These are phyloP conservation scores for Daedaleopsis nitida DNA, from an alignment of 768 basidiomycete species.

Conservation along the genomic window DNA sequence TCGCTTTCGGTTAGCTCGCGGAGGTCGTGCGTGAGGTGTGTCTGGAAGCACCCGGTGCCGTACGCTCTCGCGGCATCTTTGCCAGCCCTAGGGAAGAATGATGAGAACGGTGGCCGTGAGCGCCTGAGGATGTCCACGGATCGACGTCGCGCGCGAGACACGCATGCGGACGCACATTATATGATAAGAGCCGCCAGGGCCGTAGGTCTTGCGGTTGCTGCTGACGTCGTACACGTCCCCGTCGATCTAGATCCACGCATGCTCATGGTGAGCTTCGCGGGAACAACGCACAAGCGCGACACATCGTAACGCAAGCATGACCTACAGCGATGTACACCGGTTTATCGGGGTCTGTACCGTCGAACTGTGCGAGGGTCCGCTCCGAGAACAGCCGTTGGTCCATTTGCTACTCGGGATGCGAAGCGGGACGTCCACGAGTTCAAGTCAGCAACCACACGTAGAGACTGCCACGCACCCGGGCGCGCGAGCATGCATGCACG, in stretches of 20 bases:
- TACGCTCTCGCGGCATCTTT: slow-evolving; percentile 90
- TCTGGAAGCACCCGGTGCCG: slow-evolving; percentile 90
- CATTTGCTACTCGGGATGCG: slow-evolving; percentile 38
- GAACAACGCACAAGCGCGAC: slow-evolving; percentile 9
- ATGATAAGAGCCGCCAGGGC: slow-evolving; percentile 85
- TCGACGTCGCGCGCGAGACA: slow-evolving; percentile 6
- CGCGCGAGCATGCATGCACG: background rate
- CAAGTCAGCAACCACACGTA: background rate
- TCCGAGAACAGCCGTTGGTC: slow-evolving; percentile 79
- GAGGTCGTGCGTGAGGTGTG: slow-evolving; percentile 88
- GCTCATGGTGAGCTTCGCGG: slow-evolving; percentile 22
- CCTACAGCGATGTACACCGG: slow-evolving; percentile 87
- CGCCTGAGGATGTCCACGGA: slow-evolving; percentile 5
- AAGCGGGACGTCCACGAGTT: background rate
- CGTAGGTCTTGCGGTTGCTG: slow-evolving; percentile 74
- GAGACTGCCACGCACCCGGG: background rate
- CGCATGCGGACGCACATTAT: slow-evolving; percentile 52
- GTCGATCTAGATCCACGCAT: slow-evolving; percentile 63
- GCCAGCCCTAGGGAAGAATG: slow-evolving; percentile 58
- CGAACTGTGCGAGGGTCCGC: slow-evolving; percentile 59
- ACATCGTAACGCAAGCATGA: slow-evolving; percentile 20
- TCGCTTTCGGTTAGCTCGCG: slow-evolving; percentile 78
- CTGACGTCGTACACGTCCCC: slow-evolving; percentile 93
- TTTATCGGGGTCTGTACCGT: slow-evolving; percentile 63
- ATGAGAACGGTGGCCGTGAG: slow-evolving; percentile 10